Conservation (phyloP, 371 early-diverging fungal genomes). For the Syncephalastrum racemosum region DNA sequence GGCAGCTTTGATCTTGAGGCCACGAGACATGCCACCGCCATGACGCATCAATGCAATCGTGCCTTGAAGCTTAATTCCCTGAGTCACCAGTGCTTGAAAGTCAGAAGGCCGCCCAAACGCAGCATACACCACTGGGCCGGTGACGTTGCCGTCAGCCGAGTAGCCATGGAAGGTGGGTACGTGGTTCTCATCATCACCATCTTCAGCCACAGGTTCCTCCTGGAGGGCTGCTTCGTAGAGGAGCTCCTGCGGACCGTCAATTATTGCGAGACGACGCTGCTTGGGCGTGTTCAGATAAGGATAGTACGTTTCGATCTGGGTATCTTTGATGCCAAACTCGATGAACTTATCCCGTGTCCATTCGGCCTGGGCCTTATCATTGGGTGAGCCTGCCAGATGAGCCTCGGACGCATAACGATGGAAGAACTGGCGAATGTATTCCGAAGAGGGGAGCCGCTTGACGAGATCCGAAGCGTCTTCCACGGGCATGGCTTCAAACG, state of each 20-base stretch:
- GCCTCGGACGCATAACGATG: conserved; percentile 52
- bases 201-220: conserved; percentile 56
- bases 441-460: conserved; percentile 24
- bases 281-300: conserved; percentile 62
- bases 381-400: conserved; percentile 49
- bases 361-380: conserved; percentile 44
- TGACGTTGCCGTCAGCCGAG: conserved; percentile 62
- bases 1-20: conserved; percentile 60
- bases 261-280: conserved; percentile 52
- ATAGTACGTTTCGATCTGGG: conserved; percentile 55
- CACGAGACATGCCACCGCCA: conserved; percentile 52
- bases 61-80: conserved; percentile 47
- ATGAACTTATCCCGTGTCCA: conserved; percentile 55
- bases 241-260: conserved; percentile 41
- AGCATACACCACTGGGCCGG: conserved; percentile 63
- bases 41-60: conserved; percentile 62
- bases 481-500: conserved; percentile 9
- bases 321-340: conserved; percentile 49
- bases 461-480: conserved; percentile 21
- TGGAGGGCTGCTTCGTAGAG: conserved; percentile 51
- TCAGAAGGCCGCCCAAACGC: conserved; percentile 62
- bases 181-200: conserved; percentile 37
- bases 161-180: conserved; percentile 68
- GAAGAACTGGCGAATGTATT: conserved; percentile 35
- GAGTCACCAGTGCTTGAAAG: conserved; percentile 39